A percentile compares a stretch with the other conserved stretches of the same genome.
These are phyloP conservation scores for Ramaria rubella DNA, from an alignment of 768 basidiomycete species.

Conservation along the genomic window DNA sequence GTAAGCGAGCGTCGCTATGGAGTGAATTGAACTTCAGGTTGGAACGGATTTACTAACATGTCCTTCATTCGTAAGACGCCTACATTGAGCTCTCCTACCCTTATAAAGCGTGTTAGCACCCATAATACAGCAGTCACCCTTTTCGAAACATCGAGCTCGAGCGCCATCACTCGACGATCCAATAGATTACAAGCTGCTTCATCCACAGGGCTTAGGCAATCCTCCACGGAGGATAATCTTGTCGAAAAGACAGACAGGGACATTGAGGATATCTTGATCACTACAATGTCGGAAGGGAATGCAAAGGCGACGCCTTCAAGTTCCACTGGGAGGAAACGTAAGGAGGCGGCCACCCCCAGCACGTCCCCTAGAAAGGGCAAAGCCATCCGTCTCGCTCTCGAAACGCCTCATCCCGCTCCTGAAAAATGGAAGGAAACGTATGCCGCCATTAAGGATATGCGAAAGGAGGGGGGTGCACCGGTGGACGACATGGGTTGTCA, in stretches of 20 bases:
- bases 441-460: constrained; percentile 68
- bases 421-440: constrained; percentile 63
- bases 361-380: constrained; percentile 49
- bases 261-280: constrained; percentile 1
- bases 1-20: no score
- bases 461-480: constrained; percentile 64
- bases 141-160: constrained; percentile 19
- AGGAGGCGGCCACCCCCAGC: constrained; percentile 21
- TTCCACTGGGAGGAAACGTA: constrained; percentile 8
- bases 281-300: background rate
- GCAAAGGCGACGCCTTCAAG: background rate
- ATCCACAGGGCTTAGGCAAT: constrained; percentile 23
- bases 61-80: background rate
- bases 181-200: constrained; percentile 19
- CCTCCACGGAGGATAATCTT: constrained; percentile 25
- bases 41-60: no score
- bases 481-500: constrained; percentile 93
- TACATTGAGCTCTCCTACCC: background rate
- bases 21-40: no score
- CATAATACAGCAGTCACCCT: constrained; percentile 28
- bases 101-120: constrained; percentile 31
- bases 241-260: constrained; percentile 7
- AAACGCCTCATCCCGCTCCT: constrained; percentile 61
- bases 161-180: constrained; percentile 19
- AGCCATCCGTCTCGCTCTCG: constrained; percentile 46